A percentile compares a stretch with the other conserved stretches of the same genome.
These are phyloP conservation scores for Jackrogersella multiformis DNA, from an alignment of 495 filamentous ascomycete genomes.

Conservation along the genomic window DNA sequence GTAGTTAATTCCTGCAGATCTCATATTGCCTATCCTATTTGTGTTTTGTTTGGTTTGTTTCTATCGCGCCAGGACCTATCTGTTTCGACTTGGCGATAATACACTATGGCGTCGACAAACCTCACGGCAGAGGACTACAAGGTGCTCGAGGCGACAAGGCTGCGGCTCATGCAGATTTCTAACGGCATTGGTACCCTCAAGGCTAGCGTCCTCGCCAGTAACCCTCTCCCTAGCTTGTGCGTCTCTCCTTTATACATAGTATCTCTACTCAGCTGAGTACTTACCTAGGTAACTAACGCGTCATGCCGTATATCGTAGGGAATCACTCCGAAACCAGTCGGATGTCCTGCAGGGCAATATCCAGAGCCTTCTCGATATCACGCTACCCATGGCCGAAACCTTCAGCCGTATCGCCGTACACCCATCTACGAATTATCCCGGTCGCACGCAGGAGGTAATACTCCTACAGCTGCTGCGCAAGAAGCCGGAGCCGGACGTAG, in stretches of 20 bases:
- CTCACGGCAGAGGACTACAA: conserved; percentile 70
- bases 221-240: conserved; percentile 53
- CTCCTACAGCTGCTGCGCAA: conserved; percentile 76
- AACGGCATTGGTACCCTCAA: conserved; percentile 72
- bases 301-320: conserved; percentile 51
- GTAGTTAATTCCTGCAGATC: conserved; percentile 8
- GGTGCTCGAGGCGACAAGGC: conserved; percentile 77
- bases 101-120: conserved; percentile 58
- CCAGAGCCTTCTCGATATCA: conserved; percentile 64
- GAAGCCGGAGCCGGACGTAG: conserved; percentile 79
- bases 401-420: conserved; percentile 72
- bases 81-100: neutral
- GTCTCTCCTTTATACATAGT: neutral
- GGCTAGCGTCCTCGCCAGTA: conserved; percentile 42
- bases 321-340: conserved; percentile 73
- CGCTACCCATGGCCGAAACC: conserved; percentile 66
- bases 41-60: no score
- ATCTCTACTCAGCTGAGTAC: neutral
- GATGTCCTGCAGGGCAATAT: conserved; percentile 73
- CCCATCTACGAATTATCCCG: conserved; percentile 79
- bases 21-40: neutral
- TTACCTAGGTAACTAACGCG: neutral
- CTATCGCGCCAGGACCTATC: neutral
- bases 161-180: conserved; percentile 73
- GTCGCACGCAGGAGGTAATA: conserved; percentile 70